Evolutionary conservation across 148 eudicot genomes (phyloP).

Genomic region (Persicaria maculosa): DNA sequence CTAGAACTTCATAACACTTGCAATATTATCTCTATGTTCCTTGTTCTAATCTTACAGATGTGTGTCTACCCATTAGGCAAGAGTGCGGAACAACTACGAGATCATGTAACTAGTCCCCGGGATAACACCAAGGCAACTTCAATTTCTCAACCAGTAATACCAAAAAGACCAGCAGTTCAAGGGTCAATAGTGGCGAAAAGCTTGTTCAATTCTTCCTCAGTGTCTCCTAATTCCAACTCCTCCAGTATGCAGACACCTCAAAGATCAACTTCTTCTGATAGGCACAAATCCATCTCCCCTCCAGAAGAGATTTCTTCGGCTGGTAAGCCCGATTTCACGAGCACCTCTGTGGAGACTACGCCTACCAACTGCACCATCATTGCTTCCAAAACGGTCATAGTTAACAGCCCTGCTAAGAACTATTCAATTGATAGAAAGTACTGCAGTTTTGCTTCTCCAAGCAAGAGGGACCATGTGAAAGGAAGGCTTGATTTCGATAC

Average conservation of each 20-base stretch:
- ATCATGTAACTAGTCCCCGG: conserved; percentile 17
- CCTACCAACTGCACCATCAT: conserved; percentile 60
- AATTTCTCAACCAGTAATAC: conserved; percentile 23
- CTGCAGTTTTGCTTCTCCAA: background rate
- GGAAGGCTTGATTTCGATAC: conserved; percentile 7
- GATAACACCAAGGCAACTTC: conserved; percentile 22
- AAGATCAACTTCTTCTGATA: conserved; percentile 53
- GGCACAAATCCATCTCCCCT: conserved; percentile 53
- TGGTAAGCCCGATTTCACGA: conserved; percentile 30
- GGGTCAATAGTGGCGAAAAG: conserved; percentile 64
- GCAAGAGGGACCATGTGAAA: background rate
- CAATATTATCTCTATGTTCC: background rate
- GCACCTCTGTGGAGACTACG: conserved; percentile 35
- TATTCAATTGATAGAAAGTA: conserved; percentile 46
- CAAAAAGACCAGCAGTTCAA: conserved; percentile 30
- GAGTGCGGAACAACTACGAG: background rate
- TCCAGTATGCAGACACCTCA: conserved; percentile 62
- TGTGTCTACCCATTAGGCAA: background rate
- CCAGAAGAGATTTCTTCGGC: conserved; percentile 44
- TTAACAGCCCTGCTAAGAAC: conserved; percentile 62
- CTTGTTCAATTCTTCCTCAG: conserved; percentile 47
- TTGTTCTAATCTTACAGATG: background rate
- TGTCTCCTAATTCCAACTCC: conserved; percentile 40
- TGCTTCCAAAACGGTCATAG: conserved; percentile 61
- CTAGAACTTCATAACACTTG: background rate